These are phyloP conservation scores for Cryphonectria japonica DNA, from an alignment of 2,329 filamentous ascomycete genomes.

Conservation along the genomic window DNA sequence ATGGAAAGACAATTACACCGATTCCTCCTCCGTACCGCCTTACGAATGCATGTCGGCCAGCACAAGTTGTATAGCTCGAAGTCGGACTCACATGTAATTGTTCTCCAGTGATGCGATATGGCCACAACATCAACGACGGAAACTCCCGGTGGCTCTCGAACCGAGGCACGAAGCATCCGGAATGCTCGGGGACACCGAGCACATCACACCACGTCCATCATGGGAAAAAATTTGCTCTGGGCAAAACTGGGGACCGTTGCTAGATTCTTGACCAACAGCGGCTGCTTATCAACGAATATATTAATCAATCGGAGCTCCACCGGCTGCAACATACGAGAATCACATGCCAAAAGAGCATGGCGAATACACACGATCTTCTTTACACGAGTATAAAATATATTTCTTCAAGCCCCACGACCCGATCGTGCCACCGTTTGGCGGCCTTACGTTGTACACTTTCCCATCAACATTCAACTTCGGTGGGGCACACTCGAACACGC, in stretches of 20 bases:
- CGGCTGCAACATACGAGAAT: neutral
- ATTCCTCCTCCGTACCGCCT: neutral
- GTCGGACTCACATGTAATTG: neutral
- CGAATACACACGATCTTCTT: neutral
- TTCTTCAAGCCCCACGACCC: neutral
- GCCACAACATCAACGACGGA: neutral
- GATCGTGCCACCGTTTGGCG: neutral
- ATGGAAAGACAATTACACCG: neutral
- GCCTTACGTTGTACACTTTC: neutral
- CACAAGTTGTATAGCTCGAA: neutral
- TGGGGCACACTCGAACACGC: neutral
- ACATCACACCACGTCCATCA: neutral
- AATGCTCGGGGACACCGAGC: neutral
- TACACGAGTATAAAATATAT: conserved; percentile 2
- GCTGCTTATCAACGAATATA: neutral
- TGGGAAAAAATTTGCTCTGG: neutral
- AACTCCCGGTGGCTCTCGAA: neutral
- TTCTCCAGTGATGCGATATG: neutral
- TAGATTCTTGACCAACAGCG: neutral
- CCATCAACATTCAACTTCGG: neutral
- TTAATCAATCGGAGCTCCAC: neutral
- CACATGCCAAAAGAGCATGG: neutral
- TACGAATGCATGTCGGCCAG: neutral
- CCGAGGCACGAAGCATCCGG: neutral
- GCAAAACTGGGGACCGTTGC: neutral